Evolutionary conservation across 177 flowering plant genomes (phyloP).

Genomic region (Tripterygium wilfordii): DNA sequence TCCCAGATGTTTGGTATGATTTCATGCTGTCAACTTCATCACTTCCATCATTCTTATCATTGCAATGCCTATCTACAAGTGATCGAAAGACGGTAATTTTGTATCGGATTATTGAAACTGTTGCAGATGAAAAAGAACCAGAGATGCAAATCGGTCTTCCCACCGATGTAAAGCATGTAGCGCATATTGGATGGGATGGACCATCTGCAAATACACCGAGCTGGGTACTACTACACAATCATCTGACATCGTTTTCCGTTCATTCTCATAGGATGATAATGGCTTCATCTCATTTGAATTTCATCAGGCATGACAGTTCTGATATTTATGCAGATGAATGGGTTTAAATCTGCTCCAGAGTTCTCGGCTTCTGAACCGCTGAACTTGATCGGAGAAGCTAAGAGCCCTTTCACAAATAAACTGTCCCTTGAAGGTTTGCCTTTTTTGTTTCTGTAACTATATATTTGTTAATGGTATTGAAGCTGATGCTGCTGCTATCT

Average conservation of each 20-base stretch:
- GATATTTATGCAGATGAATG: constrained; percentile 47
- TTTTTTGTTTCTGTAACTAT: too few relatives aligned
- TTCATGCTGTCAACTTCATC: too few relatives aligned
- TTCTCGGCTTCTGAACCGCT: too few relatives aligned
- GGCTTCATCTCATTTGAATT: too few relatives aligned
- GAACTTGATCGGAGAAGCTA: too few relatives aligned
- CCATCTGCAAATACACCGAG: constrained; percentile 40
- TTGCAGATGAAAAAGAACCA: constrained; percentile 47
- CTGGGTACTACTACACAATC: constrained; percentile 50
- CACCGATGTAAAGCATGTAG: constrained; percentile 77
- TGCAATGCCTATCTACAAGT: too few relatives aligned
- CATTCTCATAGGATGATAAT: neutral
- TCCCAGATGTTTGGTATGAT: constrained; percentile 65
- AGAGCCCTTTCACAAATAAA: neutral
- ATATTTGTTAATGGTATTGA: too few relatives aligned
- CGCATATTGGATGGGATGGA: constrained; percentile 71
- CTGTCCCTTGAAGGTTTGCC: constrained; percentile 25
- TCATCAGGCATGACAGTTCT: too few relatives aligned
- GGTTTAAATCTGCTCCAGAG: constrained; percentile 19
- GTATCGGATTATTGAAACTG: neutral
- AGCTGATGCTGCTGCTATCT: neutral
- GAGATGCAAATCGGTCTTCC: constrained; percentile 67
- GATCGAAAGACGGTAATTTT: too few relatives aligned
- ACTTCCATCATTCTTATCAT: too few relatives aligned
- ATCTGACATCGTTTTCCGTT: neutral